Evolutionary conservation across 2,329 filamentous ascomycete genomes (phyloP).

Genomic region (Fusarium fujikuroi): DNA sequence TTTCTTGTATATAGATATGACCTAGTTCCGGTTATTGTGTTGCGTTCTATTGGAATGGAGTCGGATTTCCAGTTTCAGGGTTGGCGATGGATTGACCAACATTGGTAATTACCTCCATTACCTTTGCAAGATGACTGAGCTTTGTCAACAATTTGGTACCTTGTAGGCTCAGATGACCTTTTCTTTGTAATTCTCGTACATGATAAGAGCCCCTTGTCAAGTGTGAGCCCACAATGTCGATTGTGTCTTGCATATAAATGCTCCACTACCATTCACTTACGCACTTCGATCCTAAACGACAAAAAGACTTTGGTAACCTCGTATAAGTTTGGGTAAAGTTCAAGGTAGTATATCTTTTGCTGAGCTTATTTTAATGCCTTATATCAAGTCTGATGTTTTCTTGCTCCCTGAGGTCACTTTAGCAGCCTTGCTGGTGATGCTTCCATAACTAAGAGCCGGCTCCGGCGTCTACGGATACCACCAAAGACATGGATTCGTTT

Average conservation of each 20-base stretch:
- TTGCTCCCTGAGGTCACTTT: too few species aligned
- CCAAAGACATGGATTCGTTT: slow-evolving; percentile 27
- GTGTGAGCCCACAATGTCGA: neutral
- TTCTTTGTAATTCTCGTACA: neutral
- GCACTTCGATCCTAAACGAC: too few species aligned
- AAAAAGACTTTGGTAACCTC: too few species aligned
- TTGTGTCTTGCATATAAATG: neutral
- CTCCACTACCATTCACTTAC: neutral
- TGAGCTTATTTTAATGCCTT: too few species aligned
- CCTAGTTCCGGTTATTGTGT: neutral
- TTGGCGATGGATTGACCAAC: neutral
- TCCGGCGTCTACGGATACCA: neutral
- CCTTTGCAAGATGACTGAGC: neutral
- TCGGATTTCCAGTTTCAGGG: neutral
- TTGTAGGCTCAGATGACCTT: neutral
- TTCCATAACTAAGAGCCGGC: neutral
- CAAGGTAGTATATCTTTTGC: too few species aligned
- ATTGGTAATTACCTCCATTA: neutral
- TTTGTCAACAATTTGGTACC: neutral
- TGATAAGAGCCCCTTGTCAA: neutral
- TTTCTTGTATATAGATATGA: neutral
- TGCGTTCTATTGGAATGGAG: neutral
- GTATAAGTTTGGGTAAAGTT: too few species aligned
- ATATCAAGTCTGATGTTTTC: too few species aligned
- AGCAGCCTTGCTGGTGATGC: neutral